These are phyloP conservation scores for Miscanthus lutarioriparius DNA, from an alignment of 176 grass and related monocot species.

Conservation along the genomic window DNA sequence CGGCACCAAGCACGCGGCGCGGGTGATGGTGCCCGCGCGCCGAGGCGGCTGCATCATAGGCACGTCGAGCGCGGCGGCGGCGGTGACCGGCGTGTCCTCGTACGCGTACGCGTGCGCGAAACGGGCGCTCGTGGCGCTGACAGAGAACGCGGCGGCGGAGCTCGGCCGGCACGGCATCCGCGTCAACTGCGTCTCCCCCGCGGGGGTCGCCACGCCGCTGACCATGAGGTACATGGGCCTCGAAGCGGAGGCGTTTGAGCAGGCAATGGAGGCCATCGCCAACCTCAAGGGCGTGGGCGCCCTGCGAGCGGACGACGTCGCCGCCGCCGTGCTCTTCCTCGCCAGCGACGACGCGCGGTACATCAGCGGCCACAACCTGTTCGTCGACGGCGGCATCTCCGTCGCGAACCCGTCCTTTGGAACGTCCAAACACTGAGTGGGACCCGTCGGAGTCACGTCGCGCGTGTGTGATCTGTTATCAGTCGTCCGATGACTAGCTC, in stretches of 20 bases:
- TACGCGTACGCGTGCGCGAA: constrained; percentile 43
- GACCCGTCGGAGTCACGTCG: background rate
- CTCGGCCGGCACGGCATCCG: constrained; percentile 47
- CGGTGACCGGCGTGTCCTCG: background rate
- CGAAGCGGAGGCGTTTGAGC: constrained; percentile 30
- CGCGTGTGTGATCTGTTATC: background rate
- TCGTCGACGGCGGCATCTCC: constrained; percentile 50
- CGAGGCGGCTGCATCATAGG: constrained; percentile 40
- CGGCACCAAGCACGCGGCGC: constrained; percentile 51
- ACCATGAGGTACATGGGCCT: background rate
- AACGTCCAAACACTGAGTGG: background rate
- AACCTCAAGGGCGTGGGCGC: constrained; percentile 35
- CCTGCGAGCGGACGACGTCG: constrained; percentile 32
- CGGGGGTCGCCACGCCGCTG: constrained; percentile 33
- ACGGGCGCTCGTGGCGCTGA: constrained; percentile 39
- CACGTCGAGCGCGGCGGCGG: constrained; percentile 37
- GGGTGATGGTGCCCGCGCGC: constrained; percentile 44
- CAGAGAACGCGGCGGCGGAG: constrained; percentile 37
- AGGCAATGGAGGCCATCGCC: constrained; percentile 3
- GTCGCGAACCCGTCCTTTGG: background rate
- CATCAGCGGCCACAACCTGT: constrained; percentile 50
- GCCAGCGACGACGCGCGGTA: constrained; percentile 40
- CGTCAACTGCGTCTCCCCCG: constrained; percentile 50
- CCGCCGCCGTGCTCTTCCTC: constrained; percentile 44
- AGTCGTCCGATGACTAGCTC: background rate